Evolutionary conservation across 805 yeast genomes (phyloP).

Genomic region (Debaryomyces prosopidis): DNA sequence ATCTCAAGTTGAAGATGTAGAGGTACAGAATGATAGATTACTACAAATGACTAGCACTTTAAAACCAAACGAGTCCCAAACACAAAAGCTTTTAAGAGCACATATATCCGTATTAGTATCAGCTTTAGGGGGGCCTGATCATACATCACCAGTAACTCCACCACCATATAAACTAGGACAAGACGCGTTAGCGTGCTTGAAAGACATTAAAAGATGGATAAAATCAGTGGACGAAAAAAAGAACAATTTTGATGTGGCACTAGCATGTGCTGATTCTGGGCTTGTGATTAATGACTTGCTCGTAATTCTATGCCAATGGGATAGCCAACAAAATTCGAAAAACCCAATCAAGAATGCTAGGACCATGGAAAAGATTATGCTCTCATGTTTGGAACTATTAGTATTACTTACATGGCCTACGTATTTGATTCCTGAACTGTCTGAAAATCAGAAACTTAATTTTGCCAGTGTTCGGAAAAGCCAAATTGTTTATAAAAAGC

Average conservation of each 20-base stretch:
- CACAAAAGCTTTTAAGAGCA: conserved; percentile 53
- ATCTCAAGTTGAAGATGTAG: conserved; percentile 5
- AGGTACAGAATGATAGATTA: conserved; percentile 19
- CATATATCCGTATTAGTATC: conserved; percentile 80
- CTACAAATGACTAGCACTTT: conserved; percentile 21
- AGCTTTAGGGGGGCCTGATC: conserved; percentile 90
- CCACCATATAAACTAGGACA: conserved; percentile 78
- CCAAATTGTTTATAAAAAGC: conserved; percentile 72
- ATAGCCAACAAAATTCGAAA: conserved; percentile 36
- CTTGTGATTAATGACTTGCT: conserved; percentile 71
- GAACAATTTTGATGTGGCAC: conserved; percentile 75
- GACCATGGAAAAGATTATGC: conserved; percentile 60
- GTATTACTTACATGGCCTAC: conserved; percentile 88
- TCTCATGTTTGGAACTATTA: conserved; percentile 73
- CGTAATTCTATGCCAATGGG: conserved; percentile 77
- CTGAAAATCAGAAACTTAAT: conserved; percentile 55
- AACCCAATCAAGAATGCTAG: conserved; percentile 26
- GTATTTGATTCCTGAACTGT: conserved; percentile 57
- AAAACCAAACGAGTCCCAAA: conserved; percentile 33
- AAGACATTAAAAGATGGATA: conserved; percentile 88
- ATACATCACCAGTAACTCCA: conserved; percentile 44
- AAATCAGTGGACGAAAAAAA: conserved; percentile 75
- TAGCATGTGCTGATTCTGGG: conserved; percentile 81
- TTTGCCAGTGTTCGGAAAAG: conserved; percentile 63
- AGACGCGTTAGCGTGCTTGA: conserved; percentile 82